Evolutionary conservation across 2,329 filamentous ascomycete genomes (phyloP).

Genomic region (Grosmannia huntii): DNA sequence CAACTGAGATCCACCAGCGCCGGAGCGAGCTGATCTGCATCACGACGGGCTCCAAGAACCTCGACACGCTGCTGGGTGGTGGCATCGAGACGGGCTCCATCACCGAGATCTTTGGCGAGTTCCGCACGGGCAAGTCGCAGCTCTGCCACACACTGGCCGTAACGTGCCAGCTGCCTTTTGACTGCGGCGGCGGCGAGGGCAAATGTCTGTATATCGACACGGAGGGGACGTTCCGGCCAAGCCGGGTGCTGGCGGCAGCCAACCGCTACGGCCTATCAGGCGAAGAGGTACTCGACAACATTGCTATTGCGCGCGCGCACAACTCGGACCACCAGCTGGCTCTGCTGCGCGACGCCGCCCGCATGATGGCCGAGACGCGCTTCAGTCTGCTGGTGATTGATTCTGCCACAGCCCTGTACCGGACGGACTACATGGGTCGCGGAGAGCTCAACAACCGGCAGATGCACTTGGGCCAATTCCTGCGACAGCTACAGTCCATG

Average conservation of each 20-base stretch:
- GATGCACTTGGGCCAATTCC: constrained; percentile 76
- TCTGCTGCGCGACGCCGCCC: constrained; percentile 82
- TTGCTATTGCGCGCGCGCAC: constrained; percentile 94
- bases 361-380: constrained; percentile 99
- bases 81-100: constrained; percentile 96
- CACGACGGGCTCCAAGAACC: constrained; percentile 92
- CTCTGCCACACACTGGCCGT: constrained; percentile 98
- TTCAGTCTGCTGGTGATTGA: constrained; percentile 95
- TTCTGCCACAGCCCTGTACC: constrained; percentile 87
- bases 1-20: constrained; percentile 96
- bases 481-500: constrained; percentile 69
- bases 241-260: constrained; percentile 80
- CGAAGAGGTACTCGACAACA: constrained; percentile 95
- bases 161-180: constrained; percentile 92
- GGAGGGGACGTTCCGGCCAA: constrained; percentile 90
- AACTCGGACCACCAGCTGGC: constrained; percentile 97
- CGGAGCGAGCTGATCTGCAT: constrained; percentile 96
- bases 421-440: constrained; percentile 93
- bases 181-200: constrained; percentile 96
- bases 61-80: constrained; percentile 87
- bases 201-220: constrained; percentile 99
- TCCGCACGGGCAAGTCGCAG: constrained; percentile 95
- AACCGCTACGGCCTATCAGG: constrained; percentile 90
- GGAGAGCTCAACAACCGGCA: constrained; percentile 93
- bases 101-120: constrained; percentile 96